Percentiles rank a stretch among this genome's conserved stretches.
Conservation (phyloP, 2,329 filamentous ascomycete genomes). For the Ophiostoma sp. region DNA sequence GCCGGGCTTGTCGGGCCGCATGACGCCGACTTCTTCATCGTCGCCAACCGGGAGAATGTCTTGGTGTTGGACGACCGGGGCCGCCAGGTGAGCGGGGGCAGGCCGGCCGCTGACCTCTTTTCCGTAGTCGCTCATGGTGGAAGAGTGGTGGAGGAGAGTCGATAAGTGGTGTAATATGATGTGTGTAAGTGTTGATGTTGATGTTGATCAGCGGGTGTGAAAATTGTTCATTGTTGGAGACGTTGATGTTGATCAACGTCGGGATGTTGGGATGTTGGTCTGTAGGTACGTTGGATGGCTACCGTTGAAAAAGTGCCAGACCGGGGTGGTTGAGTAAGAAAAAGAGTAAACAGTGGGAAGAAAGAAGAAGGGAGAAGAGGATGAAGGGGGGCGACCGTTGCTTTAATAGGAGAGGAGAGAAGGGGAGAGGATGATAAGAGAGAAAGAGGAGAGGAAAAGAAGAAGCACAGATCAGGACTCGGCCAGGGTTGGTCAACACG, state of each 20-base stretch:
- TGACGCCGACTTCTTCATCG: constrained; percentile 42
- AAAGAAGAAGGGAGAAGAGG: not conserved
- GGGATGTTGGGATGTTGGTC: not conserved
- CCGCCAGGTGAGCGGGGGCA: not conserved
- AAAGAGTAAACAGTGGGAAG: not conserved
- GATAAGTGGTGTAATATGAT: not conserved
- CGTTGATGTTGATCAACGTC: not conserved
- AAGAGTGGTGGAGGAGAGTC: not conserved
- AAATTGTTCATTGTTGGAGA: not conserved
- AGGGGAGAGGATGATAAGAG: not conserved
- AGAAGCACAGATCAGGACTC: not conserved
- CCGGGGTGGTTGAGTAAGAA: not conserved
- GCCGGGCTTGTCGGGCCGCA: constrained; percentile 34
- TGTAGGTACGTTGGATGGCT: not conserved
- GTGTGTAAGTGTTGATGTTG: not conserved
- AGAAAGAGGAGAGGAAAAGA: not conserved
- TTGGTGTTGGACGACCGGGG: not conserved
- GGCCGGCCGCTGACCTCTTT: constrained; percentile 34
- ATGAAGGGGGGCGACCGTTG: not conserved
- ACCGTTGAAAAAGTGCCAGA: not conserved
- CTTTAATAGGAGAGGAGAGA: not conserved
- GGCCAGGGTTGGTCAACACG: not conserved
- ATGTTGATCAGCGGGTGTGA: not conserved
- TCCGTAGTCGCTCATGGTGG: constrained; percentile 20
- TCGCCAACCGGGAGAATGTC: constrained; percentile 17